phyloP scores from a whole-genome alignment of 768 basidiomycete species.

The Nidularia sp. region DNA sequence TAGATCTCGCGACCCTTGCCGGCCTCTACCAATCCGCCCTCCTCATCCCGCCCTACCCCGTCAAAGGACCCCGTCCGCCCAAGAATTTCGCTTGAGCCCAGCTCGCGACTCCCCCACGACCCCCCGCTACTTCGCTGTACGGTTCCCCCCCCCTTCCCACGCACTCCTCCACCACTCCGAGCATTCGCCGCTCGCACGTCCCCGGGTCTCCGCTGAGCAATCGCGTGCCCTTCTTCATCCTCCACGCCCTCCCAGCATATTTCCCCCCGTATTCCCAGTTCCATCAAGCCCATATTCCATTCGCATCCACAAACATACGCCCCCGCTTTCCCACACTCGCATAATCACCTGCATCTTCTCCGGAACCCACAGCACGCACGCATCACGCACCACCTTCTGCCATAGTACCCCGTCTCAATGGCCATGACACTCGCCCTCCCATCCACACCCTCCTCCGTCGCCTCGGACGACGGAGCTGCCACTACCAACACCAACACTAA shows the following conservation, averaged over 20 bases:
- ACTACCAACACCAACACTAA: no score
- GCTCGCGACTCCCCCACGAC: constrained; percentile 46
- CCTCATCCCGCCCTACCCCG: constrained; percentile 18
- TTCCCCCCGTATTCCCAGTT: background rate
- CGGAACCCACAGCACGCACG: background rate
- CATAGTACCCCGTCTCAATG: constrained; percentile 13
- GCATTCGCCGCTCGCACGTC: constrained; percentile 6
- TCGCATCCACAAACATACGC: constrained; percentile 2
- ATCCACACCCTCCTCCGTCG: constrained; percentile 20
- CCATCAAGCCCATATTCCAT: background rate
- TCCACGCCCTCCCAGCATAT: background rate
- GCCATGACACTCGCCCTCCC: constrained; percentile 31
- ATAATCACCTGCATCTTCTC: constrained; percentile 10
- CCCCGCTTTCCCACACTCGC: constrained; percentile 6
- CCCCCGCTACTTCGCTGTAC: constrained; percentile 5
- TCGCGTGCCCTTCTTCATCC: constrained; percentile 30
- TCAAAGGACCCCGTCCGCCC: constrained; percentile 22
- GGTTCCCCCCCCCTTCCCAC: constrained; percentile 3
- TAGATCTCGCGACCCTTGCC: constrained; percentile 95
- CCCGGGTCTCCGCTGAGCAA: constrained; percentile 37
- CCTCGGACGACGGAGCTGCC: constrained; percentile 14
- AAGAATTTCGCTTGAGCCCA: constrained; percentile 60
- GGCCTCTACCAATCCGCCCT: constrained; percentile 59
- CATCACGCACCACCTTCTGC: no score
- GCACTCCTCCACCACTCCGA: constrained; percentile 8